Evolutionary conservation across 2,329 filamentous ascomycete genomes (phyloP).

Genomic region (Aspergillus carbonarius): DNA sequence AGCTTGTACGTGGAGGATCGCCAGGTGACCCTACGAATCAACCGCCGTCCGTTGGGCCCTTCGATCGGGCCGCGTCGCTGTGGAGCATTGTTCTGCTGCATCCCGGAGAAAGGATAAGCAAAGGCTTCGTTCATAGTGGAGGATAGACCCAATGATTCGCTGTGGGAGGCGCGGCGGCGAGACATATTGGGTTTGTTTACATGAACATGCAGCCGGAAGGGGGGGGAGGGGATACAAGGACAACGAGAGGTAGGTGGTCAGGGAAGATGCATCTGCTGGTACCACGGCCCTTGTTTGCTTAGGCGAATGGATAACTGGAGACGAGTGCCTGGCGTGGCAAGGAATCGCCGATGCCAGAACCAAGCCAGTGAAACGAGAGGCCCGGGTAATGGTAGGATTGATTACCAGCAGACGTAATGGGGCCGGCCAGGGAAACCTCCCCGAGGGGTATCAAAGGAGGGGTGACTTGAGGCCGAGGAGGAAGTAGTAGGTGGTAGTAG

Average conservation of each 20-base stretch:
- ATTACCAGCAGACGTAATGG: not conserved
- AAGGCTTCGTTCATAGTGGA: conserved; percentile 34
- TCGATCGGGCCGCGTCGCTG: conserved; percentile 40
- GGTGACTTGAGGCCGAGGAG: not conserved
- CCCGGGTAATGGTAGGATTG: not conserved
- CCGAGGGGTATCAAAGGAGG: not conserved
- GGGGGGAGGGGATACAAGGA: conserved; percentile 10
- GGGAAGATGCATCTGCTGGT: conserved; percentile 18
- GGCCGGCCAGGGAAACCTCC: not conserved
- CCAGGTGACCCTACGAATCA: conserved; percentile 44
- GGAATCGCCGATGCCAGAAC: not conserved
- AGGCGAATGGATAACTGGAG: conserved; percentile 10
- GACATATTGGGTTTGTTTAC: conserved; percentile 32
- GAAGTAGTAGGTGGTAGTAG: not conserved
- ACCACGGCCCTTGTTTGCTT: conserved; percentile 15
- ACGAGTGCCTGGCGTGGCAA: not conserved
- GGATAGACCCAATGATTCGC: conserved; percentile 29
- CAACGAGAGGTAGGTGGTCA: conserved; percentile 1
- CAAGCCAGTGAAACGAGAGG: not conserved
- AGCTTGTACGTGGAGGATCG: conserved; percentile 44
- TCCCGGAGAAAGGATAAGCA: conserved; percentile 35
- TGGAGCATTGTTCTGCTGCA: conserved; percentile 23
- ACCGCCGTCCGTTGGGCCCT: conserved; percentile 39
- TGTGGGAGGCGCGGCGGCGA: conserved; percentile 39
- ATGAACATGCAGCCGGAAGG: conserved; percentile 12